Conservation (phyloP, 2,329 filamentous ascomycete species). For the Mollisia scopiformis region DNA sequence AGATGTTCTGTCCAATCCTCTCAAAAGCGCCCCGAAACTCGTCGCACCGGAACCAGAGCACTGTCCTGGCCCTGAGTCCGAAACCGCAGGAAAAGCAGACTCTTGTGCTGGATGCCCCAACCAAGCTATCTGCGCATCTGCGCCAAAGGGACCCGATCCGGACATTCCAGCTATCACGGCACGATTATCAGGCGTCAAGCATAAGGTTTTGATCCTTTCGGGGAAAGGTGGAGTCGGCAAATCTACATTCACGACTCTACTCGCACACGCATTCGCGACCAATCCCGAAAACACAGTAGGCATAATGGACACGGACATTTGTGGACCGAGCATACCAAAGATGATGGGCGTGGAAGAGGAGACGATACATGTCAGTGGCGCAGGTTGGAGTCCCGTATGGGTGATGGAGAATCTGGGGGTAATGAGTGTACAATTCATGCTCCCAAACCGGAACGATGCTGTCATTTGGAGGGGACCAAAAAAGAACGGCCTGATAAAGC, state of each 20-base stretch:
- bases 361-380: constrained; percentile 86
- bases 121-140: constrained; percentile 90
- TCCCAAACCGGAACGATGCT: constrained; percentile 90
- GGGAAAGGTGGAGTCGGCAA: constrained; percentile 98
- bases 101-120: constrained; percentile 96
- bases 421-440: constrained; percentile 98
- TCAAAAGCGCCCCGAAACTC: constrained; percentile 79
- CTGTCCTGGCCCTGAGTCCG: constrained; percentile 87
- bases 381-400: constrained; percentile 95
- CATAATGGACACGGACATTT: constrained; percentile 98
- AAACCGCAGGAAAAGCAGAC: constrained; percentile 71
- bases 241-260: constrained; percentile 86
- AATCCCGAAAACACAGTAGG: constrained; percentile 81
- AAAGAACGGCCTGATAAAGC: constrained; percentile 98
- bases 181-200: constrained; percentile 78
- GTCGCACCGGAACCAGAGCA: constrained; percentile 96
- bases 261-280: constrained; percentile 86
- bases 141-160: constrained; percentile 93
- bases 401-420: constrained; percentile 91
- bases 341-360: constrained; percentile 98
- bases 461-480: constrained; percentile 98
- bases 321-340: constrained; percentile 93
- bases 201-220: constrained; percentile 89
- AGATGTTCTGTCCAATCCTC: constrained; percentile 74
- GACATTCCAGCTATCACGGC: constrained; percentile 88